Percentiles rank a stretch among this genome's conserved stretches.
These are phyloP conservation scores for Didymella keratinophila DNA, from an alignment of 2,329 filamentous ascomycete species.

Conservation along the genomic window DNA sequence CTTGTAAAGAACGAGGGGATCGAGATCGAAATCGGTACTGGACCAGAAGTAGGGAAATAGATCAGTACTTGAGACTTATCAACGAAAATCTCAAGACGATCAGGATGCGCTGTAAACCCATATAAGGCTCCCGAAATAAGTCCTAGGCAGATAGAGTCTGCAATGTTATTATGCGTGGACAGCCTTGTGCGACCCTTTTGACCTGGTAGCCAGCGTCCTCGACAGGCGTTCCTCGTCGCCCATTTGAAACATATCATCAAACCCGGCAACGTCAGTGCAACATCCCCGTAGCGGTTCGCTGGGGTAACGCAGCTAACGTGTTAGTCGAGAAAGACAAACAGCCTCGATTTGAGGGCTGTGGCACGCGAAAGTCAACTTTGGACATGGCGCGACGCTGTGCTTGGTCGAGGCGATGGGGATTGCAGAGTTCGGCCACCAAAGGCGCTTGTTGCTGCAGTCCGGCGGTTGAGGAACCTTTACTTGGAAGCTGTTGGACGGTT, in stretches of 20 bases:
- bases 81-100: slow-evolving; percentile 11
- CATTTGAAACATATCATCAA: slow-evolving; percentile 39
- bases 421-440: slow-evolving; percentile 7
- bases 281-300: slow-evolving; percentile 29
- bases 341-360: slow-evolving; percentile 12
- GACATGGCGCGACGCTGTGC: slow-evolving; percentile 17
- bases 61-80: slow-evolving; percentile 5
- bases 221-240: slow-evolving; percentile 32
- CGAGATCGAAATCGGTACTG: slow-evolving; percentile 8
- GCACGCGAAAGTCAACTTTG: slow-evolving; percentile 3
- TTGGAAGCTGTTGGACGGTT: neutral
- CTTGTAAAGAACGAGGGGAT: neutral
- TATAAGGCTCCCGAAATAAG: slow-evolving; percentile 30
- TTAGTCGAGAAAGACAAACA: slow-evolving; percentile 3
- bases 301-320: slow-evolving; percentile 31
- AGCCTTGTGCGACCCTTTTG: slow-evolving; percentile 32
- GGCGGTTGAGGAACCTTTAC: neutral
- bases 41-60: slow-evolving; percentile 2
- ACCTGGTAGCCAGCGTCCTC: slow-evolving; percentile 24
- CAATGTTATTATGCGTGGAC: slow-evolving; percentile 37
- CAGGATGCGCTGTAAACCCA: slow-evolving; percentile 21
- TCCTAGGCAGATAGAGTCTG: slow-evolving; percentile 21
- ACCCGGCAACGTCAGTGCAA: slow-evolving; percentile 27
- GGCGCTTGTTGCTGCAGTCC: slow-evolving; percentile 15
- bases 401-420: slow-evolving; percentile 8